phyloP scores from a whole-genome alignment of 1,139 yeast genomes.

The Pichia sp. region DNA sequence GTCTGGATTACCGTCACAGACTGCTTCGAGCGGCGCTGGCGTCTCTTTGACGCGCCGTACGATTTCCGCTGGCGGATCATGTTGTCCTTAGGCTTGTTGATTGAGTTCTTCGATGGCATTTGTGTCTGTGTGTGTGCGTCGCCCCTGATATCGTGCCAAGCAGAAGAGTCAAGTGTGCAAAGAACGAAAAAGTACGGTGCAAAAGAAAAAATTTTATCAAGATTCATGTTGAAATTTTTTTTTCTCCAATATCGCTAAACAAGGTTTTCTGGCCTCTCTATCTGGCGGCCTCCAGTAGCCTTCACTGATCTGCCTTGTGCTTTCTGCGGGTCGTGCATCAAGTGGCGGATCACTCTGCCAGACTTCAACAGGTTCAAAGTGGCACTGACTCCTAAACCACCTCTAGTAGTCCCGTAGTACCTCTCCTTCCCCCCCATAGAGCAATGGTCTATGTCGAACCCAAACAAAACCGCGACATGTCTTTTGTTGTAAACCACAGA shows the following conservation, averaged over 20 bases:
- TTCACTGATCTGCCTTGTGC: too few relatives aligned
- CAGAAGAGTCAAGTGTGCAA: not conserved
- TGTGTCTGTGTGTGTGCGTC: not conserved
- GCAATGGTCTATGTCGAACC: too few relatives aligned
- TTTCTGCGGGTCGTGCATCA: too few relatives aligned
- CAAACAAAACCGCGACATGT: too few relatives aligned
- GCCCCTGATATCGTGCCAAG: not conserved
- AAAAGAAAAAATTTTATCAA: not conserved
- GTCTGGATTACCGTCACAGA: constrained; percentile 37
- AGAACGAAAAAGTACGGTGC: not conserved
- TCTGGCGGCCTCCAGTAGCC: too few relatives aligned
- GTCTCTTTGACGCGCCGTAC: constrained; percentile 49
- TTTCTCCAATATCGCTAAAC: not conserved
- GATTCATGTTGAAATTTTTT: not conserved
- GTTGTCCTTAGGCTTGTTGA: constrained; percentile 73
- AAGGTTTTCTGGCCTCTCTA: not conserved
- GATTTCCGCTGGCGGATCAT: constrained; percentile 53
- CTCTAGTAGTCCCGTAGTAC: too few relatives aligned
- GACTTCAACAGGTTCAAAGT: too few relatives aligned
- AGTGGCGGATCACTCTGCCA: too few relatives aligned
- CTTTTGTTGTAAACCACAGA: too few relatives aligned
- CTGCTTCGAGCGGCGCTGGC: constrained; percentile 46
- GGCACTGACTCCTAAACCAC: too few relatives aligned
- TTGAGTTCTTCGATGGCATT: constrained; percentile 56
- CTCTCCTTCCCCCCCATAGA: too few relatives aligned